phyloP scores from a whole-genome alignment of 108 stramenopile genomes.

The Cyclotella sp. region DNA sequence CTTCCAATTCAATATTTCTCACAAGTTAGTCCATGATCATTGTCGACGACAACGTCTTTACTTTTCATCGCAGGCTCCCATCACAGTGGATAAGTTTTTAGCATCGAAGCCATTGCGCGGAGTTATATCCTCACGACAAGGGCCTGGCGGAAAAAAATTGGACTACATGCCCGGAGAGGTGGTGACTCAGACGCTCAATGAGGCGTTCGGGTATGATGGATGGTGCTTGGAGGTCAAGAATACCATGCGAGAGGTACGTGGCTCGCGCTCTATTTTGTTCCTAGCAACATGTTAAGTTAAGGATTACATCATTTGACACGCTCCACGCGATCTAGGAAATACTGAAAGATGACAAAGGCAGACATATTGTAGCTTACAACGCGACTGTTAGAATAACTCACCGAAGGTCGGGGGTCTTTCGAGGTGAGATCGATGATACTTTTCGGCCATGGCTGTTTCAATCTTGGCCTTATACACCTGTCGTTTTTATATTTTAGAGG shows the following conservation, averaged over 20 bases:
- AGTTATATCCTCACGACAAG: conserved; percentile 73
- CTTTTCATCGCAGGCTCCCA: conserved; percentile 36
- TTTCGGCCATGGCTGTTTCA: not conserved
- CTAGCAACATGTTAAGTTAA: not conserved
- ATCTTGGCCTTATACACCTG: not conserved
- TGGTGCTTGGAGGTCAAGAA: conserved; percentile 77
- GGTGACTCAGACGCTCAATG: conserved; percentile 83
- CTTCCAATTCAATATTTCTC: not conserved
- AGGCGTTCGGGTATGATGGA: conserved; percentile 85
- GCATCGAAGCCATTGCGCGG: conserved; percentile 71
- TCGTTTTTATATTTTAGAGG: conserved; percentile 50
- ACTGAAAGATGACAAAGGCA: conserved; percentile 59
- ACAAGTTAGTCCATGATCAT: not conserved
- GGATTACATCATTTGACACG: not conserved
- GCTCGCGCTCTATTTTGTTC: not conserved
- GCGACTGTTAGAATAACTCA: conserved; percentile 79
- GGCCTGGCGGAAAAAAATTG: conserved; percentile 77
- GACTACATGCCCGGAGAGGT: conserved; percentile 84
- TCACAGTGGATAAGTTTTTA: conserved; percentile 68
- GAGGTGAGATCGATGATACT: conserved; percentile 20
- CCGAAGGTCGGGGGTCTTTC: conserved; percentile 57
- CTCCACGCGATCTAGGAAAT: conserved; percentile 32
- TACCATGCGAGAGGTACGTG: conserved; percentile 45
- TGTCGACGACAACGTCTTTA: not conserved
- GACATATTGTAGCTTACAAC: conserved; percentile 65